Evolutionary conservation across 805 yeast species (phyloP), one percentile per base, ranked within the genome.

Genomic region (Zygoascus bituminiphila): DNA sequence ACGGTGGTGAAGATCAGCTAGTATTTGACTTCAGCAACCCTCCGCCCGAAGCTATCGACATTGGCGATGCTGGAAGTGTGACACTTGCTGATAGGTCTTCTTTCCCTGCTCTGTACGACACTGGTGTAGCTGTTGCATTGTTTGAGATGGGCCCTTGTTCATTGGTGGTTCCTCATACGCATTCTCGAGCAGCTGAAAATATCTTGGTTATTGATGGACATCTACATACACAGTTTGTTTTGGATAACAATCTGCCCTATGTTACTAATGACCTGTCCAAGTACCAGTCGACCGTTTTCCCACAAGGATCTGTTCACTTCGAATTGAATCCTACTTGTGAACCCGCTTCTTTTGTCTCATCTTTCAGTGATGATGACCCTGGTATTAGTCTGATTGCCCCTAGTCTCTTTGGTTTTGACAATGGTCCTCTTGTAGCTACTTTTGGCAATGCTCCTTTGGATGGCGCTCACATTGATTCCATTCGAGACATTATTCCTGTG

Each of bases 281-380:
- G 25, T 26, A n/a, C n/a, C 54, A 52, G 39, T 39, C 51, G 9
- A 54, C 54, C 7, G 33, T 54, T 10, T 55, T 54, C 47, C 58
- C 58, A 7, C 47, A 48, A 36, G 57, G 57, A 8, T 47, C 58
- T 6, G 19, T 55, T 15, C 58, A 52, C 31, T 52, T 39, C 46
- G 55, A 48, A 42, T 44, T 40, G 46, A 55, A 55, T 44, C 58
- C 58, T 8, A 52, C 54, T 23, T 55, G 58, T 29, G 42, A 26
- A 17, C 41, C 47, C 17, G 54, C 57, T 14, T 17, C 50, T 5
- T 52, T 48, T 36, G 23, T 52, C 15, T 35, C 46, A 19, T 19
- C 56, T 5, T 55, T 51, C 41, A 52, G 47, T 37, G 45, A 52
- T 15, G 57, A 52, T 31, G 58, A 55, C 40, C 58, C 58, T 9